These are phyloP conservation scores for Rhododendron vialii DNA, from an alignment of 148 eudicot species.

Conservation along the genomic window DNA sequence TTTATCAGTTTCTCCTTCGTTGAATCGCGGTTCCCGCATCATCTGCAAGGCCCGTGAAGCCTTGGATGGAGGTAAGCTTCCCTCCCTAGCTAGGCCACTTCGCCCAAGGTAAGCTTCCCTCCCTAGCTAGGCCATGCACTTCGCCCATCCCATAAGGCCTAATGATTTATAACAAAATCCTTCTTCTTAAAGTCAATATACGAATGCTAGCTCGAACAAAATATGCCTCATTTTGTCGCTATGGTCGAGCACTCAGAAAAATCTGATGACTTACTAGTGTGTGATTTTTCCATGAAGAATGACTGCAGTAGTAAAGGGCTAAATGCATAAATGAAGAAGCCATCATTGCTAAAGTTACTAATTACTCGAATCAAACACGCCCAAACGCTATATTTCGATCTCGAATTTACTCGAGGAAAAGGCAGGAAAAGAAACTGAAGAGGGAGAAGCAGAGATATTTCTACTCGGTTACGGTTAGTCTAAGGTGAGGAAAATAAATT, in stretches of 20 bases:
- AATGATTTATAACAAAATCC: background rate
- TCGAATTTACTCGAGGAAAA: background rate
- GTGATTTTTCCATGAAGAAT: background rate
- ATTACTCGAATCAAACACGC: background rate
- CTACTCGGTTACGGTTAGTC: background rate
- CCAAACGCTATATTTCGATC: background rate
- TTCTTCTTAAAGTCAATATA: background rate
- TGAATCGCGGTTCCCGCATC: slow-evolving; percentile 25
- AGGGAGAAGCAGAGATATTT: background rate
- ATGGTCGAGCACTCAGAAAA: background rate
- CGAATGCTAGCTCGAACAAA: background rate
- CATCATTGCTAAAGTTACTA: background rate
- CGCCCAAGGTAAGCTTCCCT: slow-evolving; percentile 26
- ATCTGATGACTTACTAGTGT: background rate
- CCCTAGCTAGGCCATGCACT: background rate
- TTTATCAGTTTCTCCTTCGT: slow-evolving; percentile 11
- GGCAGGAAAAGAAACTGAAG: background rate
- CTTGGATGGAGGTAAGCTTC: slow-evolving; percentile 35
- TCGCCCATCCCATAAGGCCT: background rate
- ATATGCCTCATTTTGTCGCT: background rate
- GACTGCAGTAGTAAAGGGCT: no score
- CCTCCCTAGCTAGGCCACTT: background rate
- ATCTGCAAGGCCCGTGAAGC: slow-evolving; percentile 56
- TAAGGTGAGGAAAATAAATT: background rate
- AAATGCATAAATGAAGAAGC: background rate